These are phyloP conservation scores for Toxicodendron radicans DNA, from an alignment of 345 rosid genomes.

Conservation along the genomic window DNA sequence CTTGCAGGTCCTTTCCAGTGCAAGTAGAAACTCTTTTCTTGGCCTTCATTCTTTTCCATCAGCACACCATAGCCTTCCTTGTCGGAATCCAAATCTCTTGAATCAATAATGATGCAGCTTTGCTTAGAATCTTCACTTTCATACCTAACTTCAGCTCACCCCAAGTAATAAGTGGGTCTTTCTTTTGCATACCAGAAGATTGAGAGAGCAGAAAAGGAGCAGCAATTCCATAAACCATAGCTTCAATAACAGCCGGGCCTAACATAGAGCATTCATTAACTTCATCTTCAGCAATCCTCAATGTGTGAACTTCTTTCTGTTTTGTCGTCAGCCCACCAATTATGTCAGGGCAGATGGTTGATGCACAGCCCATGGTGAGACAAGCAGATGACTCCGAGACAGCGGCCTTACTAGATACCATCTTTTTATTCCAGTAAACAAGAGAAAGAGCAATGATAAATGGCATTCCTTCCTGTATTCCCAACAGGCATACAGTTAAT, in stretches of 20 bases:
- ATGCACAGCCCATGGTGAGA: constrained; percentile 2
- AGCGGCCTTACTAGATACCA: neutral
- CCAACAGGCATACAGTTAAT: constrained; percentile 2
- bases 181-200: neutral
- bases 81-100: neutral
- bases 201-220: neutral
- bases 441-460: neutral
- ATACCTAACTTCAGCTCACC: neutral
- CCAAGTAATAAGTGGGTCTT: neutral
- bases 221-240: neutral
- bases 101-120: neutral
- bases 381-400: neutral
- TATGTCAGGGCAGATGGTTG: constrained; percentile 8
- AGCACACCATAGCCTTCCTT: neutral
- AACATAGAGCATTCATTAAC: neutral
- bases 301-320: neutral
- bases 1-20: constrained; percentile 15
- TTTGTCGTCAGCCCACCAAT: constrained; percentile 1
- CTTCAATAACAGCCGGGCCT: neutral
- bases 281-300: constrained; percentile 1
- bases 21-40: neutral
- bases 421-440: constrained; percentile 6
- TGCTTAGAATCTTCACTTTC: constrained; percentile 4
- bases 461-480: constrained; percentile 7
- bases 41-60: neutral